These are phyloP conservation scores for Camellia granthamiana DNA, from an alignment of 148 eudicot species.

Conservation along the genomic window DNA sequence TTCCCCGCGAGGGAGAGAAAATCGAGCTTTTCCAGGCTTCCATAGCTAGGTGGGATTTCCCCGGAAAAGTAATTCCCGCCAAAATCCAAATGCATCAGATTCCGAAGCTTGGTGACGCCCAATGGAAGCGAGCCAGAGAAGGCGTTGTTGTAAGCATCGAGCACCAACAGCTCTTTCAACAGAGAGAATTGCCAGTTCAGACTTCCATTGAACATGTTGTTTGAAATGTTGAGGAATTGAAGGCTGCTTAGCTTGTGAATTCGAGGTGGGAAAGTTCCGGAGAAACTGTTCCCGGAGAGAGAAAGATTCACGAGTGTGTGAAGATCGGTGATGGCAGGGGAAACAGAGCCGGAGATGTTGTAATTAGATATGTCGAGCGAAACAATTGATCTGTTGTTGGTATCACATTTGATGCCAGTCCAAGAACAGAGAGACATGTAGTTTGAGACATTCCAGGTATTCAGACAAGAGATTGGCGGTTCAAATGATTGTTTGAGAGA, in stretches of 20 bases:
- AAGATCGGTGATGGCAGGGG: constrained; percentile 38
- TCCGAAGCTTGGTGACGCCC: constrained; percentile 24
- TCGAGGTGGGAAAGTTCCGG: constrained; percentile 31
- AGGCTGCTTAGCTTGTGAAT: constrained; percentile 39
- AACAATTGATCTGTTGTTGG: constrained; percentile 18
- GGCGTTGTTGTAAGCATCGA: constrained; percentile 50
- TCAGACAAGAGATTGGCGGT: constrained; percentile 11
- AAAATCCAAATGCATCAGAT: constrained; percentile 41
- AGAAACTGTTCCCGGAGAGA: constrained; percentile 32
- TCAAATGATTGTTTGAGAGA: constrained; percentile 41
- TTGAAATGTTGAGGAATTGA: constrained; percentile 54
- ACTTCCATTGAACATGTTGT: constrained; percentile 49
- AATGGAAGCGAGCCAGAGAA: constrained; percentile 44
- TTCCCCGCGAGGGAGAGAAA: constrained; percentile 52
- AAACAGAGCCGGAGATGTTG: constrained; percentile 45
- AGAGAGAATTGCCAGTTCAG: constrained; percentile 39
- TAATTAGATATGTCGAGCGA: constrained; percentile 48
- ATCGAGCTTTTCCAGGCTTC: constrained; percentile 29
- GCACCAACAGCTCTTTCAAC: constrained; percentile 29
- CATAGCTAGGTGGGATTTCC: constrained; percentile 38
- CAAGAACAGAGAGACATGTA: constrained; percentile 39
- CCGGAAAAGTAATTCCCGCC: constrained; percentile 62
- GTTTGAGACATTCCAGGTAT: constrained; percentile 23
- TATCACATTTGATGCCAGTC: constrained; percentile 34
- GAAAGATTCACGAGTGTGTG: constrained; percentile 32